These are phyloP conservation scores for Komagataella phaffii DNA, from an alignment of 805 yeast species.

Conservation along the genomic window DNA sequence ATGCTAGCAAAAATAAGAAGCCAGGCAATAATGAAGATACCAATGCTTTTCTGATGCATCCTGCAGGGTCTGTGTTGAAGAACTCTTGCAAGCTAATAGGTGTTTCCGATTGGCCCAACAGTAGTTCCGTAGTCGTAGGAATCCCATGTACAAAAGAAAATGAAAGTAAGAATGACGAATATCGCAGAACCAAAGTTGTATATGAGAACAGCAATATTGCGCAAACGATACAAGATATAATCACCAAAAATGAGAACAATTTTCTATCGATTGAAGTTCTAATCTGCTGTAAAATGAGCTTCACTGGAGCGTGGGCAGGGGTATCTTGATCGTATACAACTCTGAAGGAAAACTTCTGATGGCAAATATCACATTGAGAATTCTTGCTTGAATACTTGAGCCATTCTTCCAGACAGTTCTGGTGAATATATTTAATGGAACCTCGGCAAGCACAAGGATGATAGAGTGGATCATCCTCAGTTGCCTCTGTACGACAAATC, in stretches of 20 bases:
- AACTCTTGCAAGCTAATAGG: background rate
- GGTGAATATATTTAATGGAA: conserved; percentile 85
- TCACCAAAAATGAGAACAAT: background rate
- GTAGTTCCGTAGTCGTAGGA: background rate
- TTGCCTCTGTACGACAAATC: conserved; percentile 88
- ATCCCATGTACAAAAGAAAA: background rate
- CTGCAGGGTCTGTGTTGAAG: background rate
- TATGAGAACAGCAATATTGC: background rate
- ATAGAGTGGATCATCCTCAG: conserved; percentile 61
- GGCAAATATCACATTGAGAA: conserved; percentile 79
- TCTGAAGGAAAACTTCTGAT: conserved; percentile 46
- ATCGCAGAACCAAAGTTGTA: background rate
- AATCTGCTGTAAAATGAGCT: conserved; percentile 27
- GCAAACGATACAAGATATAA: background rate
- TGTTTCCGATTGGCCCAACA: background rate
- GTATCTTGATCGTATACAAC: conserved; percentile 24
- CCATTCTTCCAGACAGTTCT: conserved; percentile 87
- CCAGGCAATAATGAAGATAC: background rate
- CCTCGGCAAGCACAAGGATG: conserved; percentile 95
- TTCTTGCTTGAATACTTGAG: conserved; percentile 50
- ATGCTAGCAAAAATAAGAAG: background rate
- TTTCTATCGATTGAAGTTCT: background rate
- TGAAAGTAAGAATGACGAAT: background rate
- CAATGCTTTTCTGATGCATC: background rate
- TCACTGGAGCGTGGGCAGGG: conserved; percentile 45